Conservation (phyloP, 2,329 filamentous ascomycete species). For the Hymenoscyphus fraxineus region DNA sequence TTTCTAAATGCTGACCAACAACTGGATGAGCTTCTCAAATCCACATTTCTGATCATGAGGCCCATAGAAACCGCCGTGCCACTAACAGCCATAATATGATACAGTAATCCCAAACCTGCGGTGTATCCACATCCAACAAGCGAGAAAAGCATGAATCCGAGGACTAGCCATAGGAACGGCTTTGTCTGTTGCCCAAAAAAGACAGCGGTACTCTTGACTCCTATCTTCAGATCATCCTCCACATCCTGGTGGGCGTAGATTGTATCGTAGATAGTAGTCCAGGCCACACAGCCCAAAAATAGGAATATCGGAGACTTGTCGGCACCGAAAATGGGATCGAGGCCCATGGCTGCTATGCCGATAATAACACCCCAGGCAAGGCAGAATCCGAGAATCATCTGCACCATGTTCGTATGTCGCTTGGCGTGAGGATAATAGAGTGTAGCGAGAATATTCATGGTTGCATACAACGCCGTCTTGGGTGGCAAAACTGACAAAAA, state of each 20-base stretch:
- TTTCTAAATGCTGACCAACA: no score
- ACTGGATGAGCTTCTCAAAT: no score
- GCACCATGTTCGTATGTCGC: neutral
- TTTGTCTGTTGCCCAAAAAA: no score
- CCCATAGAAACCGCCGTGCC: no score
- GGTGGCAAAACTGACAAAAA: neutral
- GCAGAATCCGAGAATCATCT: neutral
- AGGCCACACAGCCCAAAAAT: neutral
- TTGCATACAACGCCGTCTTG: neutral
- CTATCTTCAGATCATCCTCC: conserved; percentile 10
- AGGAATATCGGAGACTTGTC: neutral
- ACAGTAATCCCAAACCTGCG: no score
- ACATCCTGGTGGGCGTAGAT: conserved; percentile 13
- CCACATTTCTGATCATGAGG: no score
- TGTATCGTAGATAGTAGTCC: conserved; percentile 8
- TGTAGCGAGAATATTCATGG: neutral
- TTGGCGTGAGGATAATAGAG: neutral
- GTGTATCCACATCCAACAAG: no score
- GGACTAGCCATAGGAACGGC: no score
- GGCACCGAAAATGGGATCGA: neutral
- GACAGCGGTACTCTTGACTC: no score
- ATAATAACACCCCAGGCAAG: neutral
- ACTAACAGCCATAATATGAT: no score
- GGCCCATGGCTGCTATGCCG: neutral
- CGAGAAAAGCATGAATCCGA: no score